Evolutionary conservation across 2,329 filamentous ascomycete genomes (phyloP).

Genomic region (Sordariomycetes sp.): DNA sequence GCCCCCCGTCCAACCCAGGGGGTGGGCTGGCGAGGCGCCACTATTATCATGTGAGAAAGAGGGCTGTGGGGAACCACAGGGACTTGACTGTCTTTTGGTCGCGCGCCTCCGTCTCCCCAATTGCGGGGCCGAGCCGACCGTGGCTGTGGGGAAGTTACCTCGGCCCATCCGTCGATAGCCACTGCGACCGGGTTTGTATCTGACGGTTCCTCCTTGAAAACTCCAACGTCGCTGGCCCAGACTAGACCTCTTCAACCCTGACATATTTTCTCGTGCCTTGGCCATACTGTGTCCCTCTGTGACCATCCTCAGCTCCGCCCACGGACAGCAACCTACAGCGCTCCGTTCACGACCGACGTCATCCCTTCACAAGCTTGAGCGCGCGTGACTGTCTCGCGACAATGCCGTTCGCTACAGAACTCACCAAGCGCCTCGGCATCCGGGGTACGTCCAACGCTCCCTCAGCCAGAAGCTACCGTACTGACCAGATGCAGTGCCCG

Average conservation of each 20-base stretch:
- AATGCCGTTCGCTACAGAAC: slow-evolving; percentile 50
- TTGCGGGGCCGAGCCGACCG: slow-evolving; percentile 2
- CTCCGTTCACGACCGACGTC: too few relatives aligned
- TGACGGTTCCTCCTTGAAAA: not conserved
- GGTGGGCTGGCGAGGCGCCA: too few relatives aligned
- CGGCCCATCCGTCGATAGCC: not conserved
- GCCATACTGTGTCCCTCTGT: too few relatives aligned
- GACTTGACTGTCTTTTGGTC: too few relatives aligned
- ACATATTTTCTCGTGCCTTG: not conserved
- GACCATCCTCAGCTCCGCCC: too few relatives aligned
- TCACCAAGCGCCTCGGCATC: slow-evolving; percentile 50
- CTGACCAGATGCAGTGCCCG: slow-evolving; percentile 46
- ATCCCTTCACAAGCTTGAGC: too few relatives aligned
- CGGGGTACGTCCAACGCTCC: slow-evolving; percentile 20
- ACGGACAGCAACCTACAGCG: not conserved
- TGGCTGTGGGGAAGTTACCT: slow-evolving; percentile 2
- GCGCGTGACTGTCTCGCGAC: too few relatives aligned
- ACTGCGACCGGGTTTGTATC: too few relatives aligned
- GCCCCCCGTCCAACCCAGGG: too few relatives aligned
- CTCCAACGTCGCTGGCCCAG: not conserved
- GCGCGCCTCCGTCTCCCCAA: too few relatives aligned
- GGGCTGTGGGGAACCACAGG: slow-evolving; percentile 50
- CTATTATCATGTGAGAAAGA: not conserved
- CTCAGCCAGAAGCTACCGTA: not conserved
- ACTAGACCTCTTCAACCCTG: not conserved